These are phyloP conservation scores for Phylloporus sp. DNA, from an alignment of 768 basidiomycete genomes.

Conservation along the genomic window DNA sequence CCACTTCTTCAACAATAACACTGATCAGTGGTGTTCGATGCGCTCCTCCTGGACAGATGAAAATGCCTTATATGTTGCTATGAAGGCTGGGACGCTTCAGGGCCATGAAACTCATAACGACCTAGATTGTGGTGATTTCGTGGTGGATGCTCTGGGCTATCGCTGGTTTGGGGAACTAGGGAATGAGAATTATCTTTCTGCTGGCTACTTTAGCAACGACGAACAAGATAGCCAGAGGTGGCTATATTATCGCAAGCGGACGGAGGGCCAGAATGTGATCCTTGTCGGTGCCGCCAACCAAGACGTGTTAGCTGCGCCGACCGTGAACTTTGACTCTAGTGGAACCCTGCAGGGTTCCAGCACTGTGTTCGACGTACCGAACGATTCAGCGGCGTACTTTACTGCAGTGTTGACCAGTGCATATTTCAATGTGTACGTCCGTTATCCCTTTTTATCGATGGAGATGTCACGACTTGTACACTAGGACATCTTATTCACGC, in stretches of 20 bases:
- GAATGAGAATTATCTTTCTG: conserved; percentile 76
- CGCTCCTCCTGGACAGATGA: conserved; percentile 90
- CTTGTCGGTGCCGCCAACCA: conserved; percentile 77
- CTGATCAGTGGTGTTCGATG: conserved; percentile 89
- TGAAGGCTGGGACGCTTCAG: conserved; percentile 79
- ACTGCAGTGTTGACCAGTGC: conserved; percentile 73
- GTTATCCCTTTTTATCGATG: not conserved
- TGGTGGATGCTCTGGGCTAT: conserved; percentile 87
- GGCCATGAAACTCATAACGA: conserved; percentile 95
- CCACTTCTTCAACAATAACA: conserved; percentile 65
- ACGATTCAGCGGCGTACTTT: conserved; percentile 76
- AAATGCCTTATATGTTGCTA: conserved; percentile 77
- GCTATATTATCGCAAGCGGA: conserved; percentile 94
- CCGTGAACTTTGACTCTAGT: conserved; percentile 45
- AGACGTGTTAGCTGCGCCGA: conserved; percentile 65
- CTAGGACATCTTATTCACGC: conserved; percentile 72
- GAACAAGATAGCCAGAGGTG: conserved; percentile 69
- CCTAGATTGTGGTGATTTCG: conserved; percentile 92
- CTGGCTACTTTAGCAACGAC: conserved; percentile 75
- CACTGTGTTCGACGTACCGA: conserved; percentile 63
- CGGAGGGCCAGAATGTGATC: conserved; percentile 96
- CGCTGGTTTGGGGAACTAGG: conserved; percentile 97
- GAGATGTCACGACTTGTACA: conserved; percentile 14
- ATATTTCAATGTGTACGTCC: conserved; percentile 66
- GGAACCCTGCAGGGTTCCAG: conserved; percentile 80